Conservation (phyloP, 73 alveolate species). For the Paramecium biaurelia region DNA sequence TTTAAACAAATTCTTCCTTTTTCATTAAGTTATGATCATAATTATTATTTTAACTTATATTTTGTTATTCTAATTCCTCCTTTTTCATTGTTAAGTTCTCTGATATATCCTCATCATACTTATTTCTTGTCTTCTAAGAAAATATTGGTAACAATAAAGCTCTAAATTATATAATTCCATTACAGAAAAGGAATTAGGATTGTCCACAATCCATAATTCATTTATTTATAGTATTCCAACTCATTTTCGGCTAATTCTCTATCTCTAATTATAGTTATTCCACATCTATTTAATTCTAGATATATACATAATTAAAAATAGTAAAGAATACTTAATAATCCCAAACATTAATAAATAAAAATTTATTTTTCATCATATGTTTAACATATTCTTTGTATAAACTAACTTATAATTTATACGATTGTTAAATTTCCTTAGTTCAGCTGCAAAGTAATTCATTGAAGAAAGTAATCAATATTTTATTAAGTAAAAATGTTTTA, state of each 20-base stretch:
- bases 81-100: neutral
- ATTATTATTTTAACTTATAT: neutral
- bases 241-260: slow-evolving; percentile 20
- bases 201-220: slow-evolving; percentile 35
- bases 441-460: too few relatives aligned
- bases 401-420: neutral
- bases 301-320: neutral
- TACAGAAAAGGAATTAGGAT: slow-evolving; percentile 6
- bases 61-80: neutral
- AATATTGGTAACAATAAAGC: neutral
- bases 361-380: neutral
- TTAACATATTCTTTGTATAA: neutral
- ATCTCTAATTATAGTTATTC: neutral
- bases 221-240: neutral
- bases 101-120: neutral
- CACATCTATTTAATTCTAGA: neutral
- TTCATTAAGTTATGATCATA: neutral
- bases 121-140: neutral
- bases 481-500: too few relatives aligned
- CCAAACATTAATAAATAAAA: slow-evolving; percentile 14
- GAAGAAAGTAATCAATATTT: too few relatives aligned
- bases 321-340: neutral
- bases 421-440: too few relatives aligned
- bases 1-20: neutral
- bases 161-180: neutral